Evolutionary conservation across 1,284 basidiomycete species (phyloP), one percentile per base, ranked within the genome.

Genomic region (Stygiomarasmius scandens): DNA sequence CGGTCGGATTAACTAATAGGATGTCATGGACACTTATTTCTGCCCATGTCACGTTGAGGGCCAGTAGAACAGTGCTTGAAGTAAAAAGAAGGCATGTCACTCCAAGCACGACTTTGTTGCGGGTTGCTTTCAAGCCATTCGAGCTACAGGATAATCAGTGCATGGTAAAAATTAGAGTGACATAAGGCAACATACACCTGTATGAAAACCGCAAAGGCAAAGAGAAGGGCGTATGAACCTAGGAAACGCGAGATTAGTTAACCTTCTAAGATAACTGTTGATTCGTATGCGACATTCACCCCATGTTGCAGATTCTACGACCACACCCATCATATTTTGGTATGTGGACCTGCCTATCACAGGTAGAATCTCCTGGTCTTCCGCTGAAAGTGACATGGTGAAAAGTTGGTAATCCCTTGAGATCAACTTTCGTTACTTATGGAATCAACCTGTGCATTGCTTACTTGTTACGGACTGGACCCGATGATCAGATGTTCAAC

Each of bases 11-110:
- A 16, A 24, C 47, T 32, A 25, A 34, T 3, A 49, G 25, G 19
- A 55, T 49, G 24, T 55, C 48, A 16, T 41, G 38, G 16, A 41
- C 38, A 41, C 38, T 16, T 4, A 41, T 41, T 16, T 41, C 38
- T 16, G 14, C n/a, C 38, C 38, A 41, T 4, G 48, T 27, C 22
- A 55, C 48, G 23, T 55, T 48, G 3, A 55, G 36, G 6, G 54
- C 54, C 48, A 47, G 44, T 11, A 49, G 38, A 32, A 41, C 43
- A n/a, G 54, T 55, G 25, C 46, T 32, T 34, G 48, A 10, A 25
- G 43, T 41, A 47, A 55, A 49, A n/a, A 55, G 22, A 3, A 55
- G 38, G 23, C 48, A 41, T 11, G 54, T 43, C 19, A 50, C n/a
- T 9, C 47, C 38, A 2, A 48, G 29, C 14, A 55, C n/a, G 43